A percentile compares a stretch with the other conserved stretches of the same genome.
phyloP scores from a whole-genome alignment of 2,329 filamentous ascomycete species.

The Ophiostoma perfectum region DNA sequence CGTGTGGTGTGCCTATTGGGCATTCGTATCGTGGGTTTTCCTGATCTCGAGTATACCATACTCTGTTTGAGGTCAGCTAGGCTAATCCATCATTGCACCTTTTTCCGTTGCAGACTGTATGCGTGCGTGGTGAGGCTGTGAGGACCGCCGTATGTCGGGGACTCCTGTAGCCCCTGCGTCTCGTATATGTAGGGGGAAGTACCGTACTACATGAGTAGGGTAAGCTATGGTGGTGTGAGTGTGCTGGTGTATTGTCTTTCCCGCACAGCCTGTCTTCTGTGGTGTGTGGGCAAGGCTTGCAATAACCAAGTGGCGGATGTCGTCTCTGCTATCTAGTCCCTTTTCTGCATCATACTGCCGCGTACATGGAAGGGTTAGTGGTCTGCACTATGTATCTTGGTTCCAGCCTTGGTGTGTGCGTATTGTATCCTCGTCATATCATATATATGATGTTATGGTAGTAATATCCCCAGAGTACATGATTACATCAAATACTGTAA shows the following conservation, averaged over 20 bases:
- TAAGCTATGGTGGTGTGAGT: neutral
- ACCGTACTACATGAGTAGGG: neutral
- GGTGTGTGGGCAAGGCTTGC: neutral
- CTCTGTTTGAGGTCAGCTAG: no score
- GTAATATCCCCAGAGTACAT: no score
- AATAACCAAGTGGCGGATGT: neutral
- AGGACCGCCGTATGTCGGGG: neutral
- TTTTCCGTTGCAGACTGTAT: neutral
- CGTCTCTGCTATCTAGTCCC: neutral
- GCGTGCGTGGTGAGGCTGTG: neutral
- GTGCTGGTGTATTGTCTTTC: neutral
- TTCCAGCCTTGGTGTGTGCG: no score
- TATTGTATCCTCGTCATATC: no score
- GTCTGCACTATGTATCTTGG: no score
- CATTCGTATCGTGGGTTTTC: no score
- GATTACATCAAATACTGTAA: no score
- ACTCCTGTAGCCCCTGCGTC: constrained; percentile 3
- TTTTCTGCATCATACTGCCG: neutral
- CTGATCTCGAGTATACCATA: no score
- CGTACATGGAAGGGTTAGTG: no score
- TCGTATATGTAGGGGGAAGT: neutral
- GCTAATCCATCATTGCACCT: neutral
- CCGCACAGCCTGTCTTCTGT: neutral
- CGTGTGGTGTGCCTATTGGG: no score
- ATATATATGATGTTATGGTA: no score